These are phyloP conservation scores for Solanum chiquidenum DNA, from an alignment of 257 asterid species.

Conservation along the genomic window DNA sequence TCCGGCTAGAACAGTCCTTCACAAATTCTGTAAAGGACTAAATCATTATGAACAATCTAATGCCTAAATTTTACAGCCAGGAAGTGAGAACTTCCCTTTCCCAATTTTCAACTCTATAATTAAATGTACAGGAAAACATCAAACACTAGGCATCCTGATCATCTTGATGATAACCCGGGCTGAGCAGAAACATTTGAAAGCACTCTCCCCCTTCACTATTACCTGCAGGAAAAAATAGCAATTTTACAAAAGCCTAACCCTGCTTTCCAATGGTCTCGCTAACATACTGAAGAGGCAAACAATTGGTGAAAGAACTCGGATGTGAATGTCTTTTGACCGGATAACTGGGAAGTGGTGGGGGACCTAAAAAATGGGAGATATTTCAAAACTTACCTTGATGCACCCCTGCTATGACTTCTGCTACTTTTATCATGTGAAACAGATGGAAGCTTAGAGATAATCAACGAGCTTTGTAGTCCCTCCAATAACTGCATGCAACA, in stretches of 20 bases:
- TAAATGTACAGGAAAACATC: slow-evolving; percentile 26
- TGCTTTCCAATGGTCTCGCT: background rate
- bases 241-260: background rate
- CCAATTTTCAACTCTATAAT: slow-evolving; percentile 21
- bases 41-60: slow-evolving; percentile 51
- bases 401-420: slow-evolving; percentile 40
- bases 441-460: slow-evolving; percentile 54
- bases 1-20: background rate
- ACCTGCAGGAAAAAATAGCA: background rate
- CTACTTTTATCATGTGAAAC: slow-evolving; percentile 61
- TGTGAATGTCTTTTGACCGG: background rate
- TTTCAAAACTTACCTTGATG: slow-evolving; percentile 30
- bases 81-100: slow-evolving; percentile 20
- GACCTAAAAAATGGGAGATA: background rate
- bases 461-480: slow-evolving; percentile 82
- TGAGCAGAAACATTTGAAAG: slow-evolving; percentile 9
- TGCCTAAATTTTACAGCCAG: slow-evolving; percentile 40
- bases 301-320: background rate
- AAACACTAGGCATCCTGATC: background rate
- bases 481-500: slow-evolving; percentile 64
- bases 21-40: slow-evolving; percentile 32
- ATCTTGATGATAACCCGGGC: slow-evolving; percentile 6
- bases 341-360: background rate
- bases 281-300: background rate
- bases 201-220: slow-evolving; percentile 1